Evolutionary conservation across 192 early-diverging fungal genomes (phyloP).

Genomic region (Coemansia sp.): DNA sequence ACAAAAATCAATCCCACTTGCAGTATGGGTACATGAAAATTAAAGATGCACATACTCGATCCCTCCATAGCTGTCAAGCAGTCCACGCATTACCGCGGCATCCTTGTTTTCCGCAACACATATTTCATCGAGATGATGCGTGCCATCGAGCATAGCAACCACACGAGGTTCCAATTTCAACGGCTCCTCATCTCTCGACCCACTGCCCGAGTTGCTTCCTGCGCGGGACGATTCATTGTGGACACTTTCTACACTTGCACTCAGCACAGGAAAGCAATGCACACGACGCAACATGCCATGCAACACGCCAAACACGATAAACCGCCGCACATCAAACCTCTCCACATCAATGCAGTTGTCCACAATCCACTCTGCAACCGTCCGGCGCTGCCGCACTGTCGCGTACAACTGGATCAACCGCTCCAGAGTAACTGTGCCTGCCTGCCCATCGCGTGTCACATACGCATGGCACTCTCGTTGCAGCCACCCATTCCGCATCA

Average conservation of each 20-base stretch:
- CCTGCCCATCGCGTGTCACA: slow-evolving; percentile 57
- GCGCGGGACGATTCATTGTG: not conserved
- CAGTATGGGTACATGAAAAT: slow-evolving; percentile 1
- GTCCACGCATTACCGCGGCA: slow-evolving; percentile 12
- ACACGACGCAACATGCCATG: slow-evolving; percentile 82
- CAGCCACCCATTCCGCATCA: slow-evolving; percentile 54
- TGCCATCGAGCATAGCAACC: slow-evolving; percentile 38
- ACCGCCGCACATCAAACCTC: slow-evolving; percentile 81
- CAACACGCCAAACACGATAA: slow-evolving; percentile 89
- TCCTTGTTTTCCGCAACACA: slow-evolving; percentile 28
- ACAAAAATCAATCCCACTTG: not conserved
- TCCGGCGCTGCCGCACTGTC: slow-evolving; percentile 70
- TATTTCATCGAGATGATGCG: slow-evolving; percentile 51
- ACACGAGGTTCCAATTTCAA: not conserved
- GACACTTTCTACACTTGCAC: not conserved
- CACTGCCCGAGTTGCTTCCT: slow-evolving; percentile 1
- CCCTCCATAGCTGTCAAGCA: slow-evolving; percentile 23
- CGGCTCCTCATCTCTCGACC: not conserved
- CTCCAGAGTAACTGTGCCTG: slow-evolving; percentile 60
- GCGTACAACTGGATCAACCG: slow-evolving; percentile 78
- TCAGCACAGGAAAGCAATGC: slow-evolving; percentile 81
- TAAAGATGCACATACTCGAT: slow-evolving; percentile 39
- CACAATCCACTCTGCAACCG: slow-evolving; percentile 85
- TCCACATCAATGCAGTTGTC: slow-evolving; percentile 64
- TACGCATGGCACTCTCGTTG: slow-evolving; percentile 79